A percentile compares a stretch with the other conserved stretches of the same genome.
Evolutionary conservation across 805 yeast genomes (phyloP).

Genomic region (Komagataella pastoris): DNA sequence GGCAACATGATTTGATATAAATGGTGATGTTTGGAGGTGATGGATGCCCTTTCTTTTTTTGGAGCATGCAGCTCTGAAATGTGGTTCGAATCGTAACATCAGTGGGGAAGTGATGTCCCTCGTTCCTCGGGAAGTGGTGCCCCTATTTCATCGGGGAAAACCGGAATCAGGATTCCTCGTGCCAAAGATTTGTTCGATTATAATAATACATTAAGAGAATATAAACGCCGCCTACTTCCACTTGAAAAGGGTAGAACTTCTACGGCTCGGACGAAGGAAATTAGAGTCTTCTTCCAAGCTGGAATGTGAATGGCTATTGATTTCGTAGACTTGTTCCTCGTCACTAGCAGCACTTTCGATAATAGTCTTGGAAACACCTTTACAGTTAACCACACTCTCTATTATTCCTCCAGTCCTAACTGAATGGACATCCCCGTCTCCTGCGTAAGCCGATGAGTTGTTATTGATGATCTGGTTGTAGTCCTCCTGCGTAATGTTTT

Average conservation of each 20-base stretch:
- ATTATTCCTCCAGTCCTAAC: conserved; percentile 48
- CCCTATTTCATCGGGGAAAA: neutral
- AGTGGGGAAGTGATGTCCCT: too few species aligned
- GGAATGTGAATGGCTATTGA: neutral
- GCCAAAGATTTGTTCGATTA: neutral
- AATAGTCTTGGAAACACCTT: conserved; percentile 77
- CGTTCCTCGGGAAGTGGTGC: too few species aligned
- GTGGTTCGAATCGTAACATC: too few species aligned
- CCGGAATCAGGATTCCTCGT: neutral
- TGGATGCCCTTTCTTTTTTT: neutral
- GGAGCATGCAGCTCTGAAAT: too few species aligned
- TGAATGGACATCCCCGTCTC: conserved; percentile 8
- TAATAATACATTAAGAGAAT: neutral
- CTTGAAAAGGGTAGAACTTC: neutral
- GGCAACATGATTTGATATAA: neutral
- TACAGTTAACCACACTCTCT: conserved; percentile 71
- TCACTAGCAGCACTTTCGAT: conserved; percentile 48
- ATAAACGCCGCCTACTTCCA: neutral
- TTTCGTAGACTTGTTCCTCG: conserved; percentile 21
- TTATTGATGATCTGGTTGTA: neutral
- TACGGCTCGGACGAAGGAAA: neutral
- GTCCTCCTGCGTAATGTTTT: neutral
- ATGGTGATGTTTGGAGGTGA: neutral
- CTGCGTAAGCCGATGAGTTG: neutral
- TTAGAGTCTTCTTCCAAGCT: neutral